phyloP scores from a whole-genome alignment of 768 basidiomycete genomes.

The Coprinopsis strossmayeri region DNA sequence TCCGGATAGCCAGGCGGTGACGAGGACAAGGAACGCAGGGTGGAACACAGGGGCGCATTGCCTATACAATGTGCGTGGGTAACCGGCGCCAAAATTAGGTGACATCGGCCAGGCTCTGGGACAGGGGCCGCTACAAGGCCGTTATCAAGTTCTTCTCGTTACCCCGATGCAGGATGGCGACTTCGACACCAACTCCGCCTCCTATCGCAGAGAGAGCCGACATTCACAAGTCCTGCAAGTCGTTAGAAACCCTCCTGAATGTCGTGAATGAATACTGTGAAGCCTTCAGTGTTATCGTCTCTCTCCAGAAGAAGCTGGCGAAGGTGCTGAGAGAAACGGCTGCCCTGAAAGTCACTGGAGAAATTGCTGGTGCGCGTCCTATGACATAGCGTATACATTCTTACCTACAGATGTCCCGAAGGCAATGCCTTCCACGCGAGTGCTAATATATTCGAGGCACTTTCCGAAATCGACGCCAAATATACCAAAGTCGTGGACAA shows the following conservation, averaged over 20 bases:
- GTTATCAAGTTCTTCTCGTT: too few relatives aligned
- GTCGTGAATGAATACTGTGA: constrained; percentile 73
- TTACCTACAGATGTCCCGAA: constrained; percentile 21
- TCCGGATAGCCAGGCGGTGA: too few relatives aligned
- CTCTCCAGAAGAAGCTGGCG: constrained; percentile 68
- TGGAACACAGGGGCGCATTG: too few relatives aligned
- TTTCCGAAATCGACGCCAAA: constrained; percentile 67
- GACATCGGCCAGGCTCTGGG: too few relatives aligned
- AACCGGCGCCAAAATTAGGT: too few relatives aligned
- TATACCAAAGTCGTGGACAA: constrained; percentile 71
- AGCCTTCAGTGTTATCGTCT: constrained; percentile 51
- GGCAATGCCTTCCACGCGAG: constrained; percentile 63
- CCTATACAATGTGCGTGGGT: too few relatives aligned
- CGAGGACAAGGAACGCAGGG: too few relatives aligned
- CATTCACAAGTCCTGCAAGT: constrained; percentile 77
- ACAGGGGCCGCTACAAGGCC: too few relatives aligned
- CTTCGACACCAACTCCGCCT: too few relatives aligned
- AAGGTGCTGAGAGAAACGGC: constrained; percentile 67
- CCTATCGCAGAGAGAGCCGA: constrained; percentile 56
- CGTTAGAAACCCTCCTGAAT: constrained; percentile 60
- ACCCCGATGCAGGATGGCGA: too few relatives aligned
- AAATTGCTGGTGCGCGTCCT: constrained; percentile 52
- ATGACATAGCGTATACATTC: too few relatives aligned
- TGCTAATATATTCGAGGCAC: constrained; percentile 60
- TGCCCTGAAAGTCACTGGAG: constrained; percentile 47